Conservation (phyloP, 2,329 filamentous ascomycete genomes). For the Daldinia sp. region DNA sequence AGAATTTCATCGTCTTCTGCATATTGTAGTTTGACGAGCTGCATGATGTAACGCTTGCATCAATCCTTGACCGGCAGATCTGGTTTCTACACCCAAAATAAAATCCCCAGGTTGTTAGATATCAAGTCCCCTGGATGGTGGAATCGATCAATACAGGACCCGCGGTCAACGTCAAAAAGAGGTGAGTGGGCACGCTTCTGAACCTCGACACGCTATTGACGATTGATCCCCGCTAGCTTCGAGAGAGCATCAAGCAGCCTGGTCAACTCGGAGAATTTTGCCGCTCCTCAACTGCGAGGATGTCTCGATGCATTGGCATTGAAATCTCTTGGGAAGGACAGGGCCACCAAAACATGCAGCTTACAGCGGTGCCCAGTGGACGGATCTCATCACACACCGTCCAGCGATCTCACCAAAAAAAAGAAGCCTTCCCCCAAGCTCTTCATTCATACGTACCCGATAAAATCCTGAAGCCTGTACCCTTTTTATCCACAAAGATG, state of each 20-base stretch:
- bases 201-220: conserved; percentile 27
- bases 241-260: conserved; percentile 24
- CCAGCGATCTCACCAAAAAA: conserved; percentile 24
- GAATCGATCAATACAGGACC: conserved; percentile 32
- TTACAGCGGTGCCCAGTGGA: conserved; percentile 35
- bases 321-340: conserved; percentile 22
- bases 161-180: conserved; percentile 21
- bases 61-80: conserved; percentile 37
- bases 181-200: conserved; percentile 28
- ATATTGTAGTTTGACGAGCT: conserved; percentile 25
- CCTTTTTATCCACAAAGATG: conserved; percentile 30
- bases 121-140: conserved; percentile 24
- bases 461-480: conserved; percentile 22
- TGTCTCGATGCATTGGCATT: conserved; percentile 30
- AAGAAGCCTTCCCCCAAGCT: conserved; percentile 11
- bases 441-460: conserved; percentile 18
- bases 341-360: conserved; percentile 17
- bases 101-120: conserved; percentile 33
- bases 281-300: conserved; percentile 30
- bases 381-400: conserved; percentile 31
- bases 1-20: neutral
- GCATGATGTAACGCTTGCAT: conserved; percentile 37
- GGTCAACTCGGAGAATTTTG: conserved; percentile 39
- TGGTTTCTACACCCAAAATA: conserved; percentile 27
- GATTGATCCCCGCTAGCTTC: conserved; percentile 35